These are phyloP conservation scores for Xylariaceae sp. DNA, from an alignment of 2,329 filamentous ascomycete genomes.

Conservation along the genomic window DNA sequence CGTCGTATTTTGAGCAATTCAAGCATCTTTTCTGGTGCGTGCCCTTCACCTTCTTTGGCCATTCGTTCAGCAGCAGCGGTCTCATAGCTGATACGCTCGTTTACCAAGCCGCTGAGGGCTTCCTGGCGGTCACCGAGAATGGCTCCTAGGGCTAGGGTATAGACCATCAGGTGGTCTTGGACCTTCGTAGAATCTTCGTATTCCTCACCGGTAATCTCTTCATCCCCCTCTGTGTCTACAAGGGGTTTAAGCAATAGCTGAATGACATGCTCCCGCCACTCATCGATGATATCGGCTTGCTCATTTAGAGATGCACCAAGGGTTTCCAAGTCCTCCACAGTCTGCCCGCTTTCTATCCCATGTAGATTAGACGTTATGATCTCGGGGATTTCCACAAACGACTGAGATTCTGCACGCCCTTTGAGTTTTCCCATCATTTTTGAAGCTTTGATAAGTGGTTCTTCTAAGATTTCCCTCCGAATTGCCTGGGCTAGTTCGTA, in stretches of 20 bases:
- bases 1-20: conserved; percentile 58
- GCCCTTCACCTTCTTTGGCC: conserved; percentile 70
- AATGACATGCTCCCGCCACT: conserved; percentile 77
- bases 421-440: conserved; percentile 69
- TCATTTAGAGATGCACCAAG: conserved; percentile 72
- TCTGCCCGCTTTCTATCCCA: conserved; percentile 75
- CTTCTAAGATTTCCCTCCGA: conserved; percentile 78
- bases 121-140: conserved; percentile 80
- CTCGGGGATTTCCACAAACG: conserved; percentile 69
- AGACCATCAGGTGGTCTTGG: conserved; percentile 89
- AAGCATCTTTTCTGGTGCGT: conserved; percentile 69
- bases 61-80: conserved; percentile 65
- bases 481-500: conserved; percentile 82
- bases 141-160: conserved; percentile 78
- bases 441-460: conserved; percentile 61
- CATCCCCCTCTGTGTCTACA: conserved; percentile 78
- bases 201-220: conserved; percentile 85
- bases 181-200: conserved; percentile 85
- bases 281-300: conserved; percentile 73
- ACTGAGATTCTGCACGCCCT: conserved; percentile 57
- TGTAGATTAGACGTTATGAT: conserved; percentile 58
- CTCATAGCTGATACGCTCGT: conserved; percentile 77
- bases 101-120: conserved; percentile 78
- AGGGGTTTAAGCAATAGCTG: conserved; percentile 75
- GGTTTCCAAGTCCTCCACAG: conserved; percentile 70